phyloP scores from a whole-genome alignment of 73 alveolate genomes.

The Tetrahymena elliotti region DNA sequence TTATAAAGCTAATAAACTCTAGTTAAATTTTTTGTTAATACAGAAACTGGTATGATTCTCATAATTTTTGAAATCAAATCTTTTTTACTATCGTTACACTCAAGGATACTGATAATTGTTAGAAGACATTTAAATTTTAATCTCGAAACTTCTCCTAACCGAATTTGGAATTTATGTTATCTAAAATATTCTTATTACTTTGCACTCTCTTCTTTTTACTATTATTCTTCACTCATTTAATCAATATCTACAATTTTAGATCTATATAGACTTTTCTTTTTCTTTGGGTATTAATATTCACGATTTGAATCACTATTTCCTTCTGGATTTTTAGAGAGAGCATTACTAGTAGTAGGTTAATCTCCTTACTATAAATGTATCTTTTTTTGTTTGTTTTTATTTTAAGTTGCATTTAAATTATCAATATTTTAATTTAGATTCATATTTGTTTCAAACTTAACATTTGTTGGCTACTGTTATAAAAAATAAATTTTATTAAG shows the following conservation, averaged over 20 bases:
- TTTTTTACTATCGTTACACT: not conserved
- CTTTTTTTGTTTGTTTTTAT: too few relatives aligned
- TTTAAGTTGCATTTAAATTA: not conserved
- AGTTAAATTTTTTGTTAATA: not conserved
- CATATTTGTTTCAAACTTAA: not conserved
- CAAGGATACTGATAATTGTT: not conserved
- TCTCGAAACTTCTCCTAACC: constrained; percentile 1
- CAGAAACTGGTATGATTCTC: not conserved
- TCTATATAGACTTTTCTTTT: not conserved
- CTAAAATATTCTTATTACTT: not conserved
- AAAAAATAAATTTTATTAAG: too few relatives aligned
- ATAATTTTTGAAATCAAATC: constrained; percentile 4
- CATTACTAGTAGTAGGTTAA: not conserved
- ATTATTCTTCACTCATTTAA: not conserved
- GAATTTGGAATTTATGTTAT: not conserved
- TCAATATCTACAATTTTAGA: not conserved
- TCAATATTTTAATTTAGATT: not conserved
- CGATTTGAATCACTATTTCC: not conserved
- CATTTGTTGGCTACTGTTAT: not conserved
- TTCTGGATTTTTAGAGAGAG: not conserved
- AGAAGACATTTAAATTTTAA: not conserved
- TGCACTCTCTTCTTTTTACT: not conserved
- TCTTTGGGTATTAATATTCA: not conserved
- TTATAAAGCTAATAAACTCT: not conserved
- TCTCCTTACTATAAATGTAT: not conserved